Conservation (phyloP, 202 grass and related monocot species). For the Eragrostis tef region DNA sequence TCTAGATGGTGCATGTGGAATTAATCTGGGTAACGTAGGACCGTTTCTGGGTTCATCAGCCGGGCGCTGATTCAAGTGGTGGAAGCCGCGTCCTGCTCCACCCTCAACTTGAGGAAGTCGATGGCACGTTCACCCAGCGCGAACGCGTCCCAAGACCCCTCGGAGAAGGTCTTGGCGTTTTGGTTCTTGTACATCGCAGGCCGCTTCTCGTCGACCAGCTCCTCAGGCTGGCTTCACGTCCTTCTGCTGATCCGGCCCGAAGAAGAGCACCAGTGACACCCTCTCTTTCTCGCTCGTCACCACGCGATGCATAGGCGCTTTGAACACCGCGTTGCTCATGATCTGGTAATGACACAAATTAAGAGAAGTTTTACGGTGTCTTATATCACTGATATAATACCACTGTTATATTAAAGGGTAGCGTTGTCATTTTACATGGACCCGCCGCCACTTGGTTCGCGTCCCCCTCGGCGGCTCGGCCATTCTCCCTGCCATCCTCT, state of each 20-base stretch:
- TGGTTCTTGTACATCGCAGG: slow-evolving; percentile 60
- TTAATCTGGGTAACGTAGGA: no score
- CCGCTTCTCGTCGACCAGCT: slow-evolving; percentile 47
- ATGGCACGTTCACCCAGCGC: slow-evolving; percentile 51
- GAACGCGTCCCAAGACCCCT: slow-evolving; percentile 53
- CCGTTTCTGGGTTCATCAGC: no score
- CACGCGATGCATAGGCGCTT: slow-evolving; percentile 60
- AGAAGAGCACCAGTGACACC: slow-evolving; percentile 60
- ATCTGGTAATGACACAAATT: slow-evolving; percentile 47
- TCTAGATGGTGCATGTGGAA: no score
- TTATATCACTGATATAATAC: no score
- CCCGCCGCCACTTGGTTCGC: no score
- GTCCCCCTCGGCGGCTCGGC: no score
- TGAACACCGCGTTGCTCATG: slow-evolving; percentile 66
- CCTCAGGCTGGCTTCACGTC: slow-evolving; percentile 52
- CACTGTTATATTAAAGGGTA: no score
- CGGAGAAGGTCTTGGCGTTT: slow-evolving; percentile 41
- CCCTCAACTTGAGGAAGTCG: slow-evolving; percentile 55
- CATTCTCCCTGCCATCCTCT: no score
- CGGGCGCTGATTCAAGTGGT: no score
- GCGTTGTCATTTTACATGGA: no score
- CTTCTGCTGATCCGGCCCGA: slow-evolving; percentile 51
- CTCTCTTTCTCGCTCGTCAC: slow-evolving; percentile 48
- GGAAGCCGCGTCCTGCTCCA: not conserved
- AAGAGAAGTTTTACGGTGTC: no score